Evolutionary conservation across 768 basidiomycete genomes (phyloP), one percentile per base, ranked within the genome.

Genomic region (Pholiota molesta): DNA sequence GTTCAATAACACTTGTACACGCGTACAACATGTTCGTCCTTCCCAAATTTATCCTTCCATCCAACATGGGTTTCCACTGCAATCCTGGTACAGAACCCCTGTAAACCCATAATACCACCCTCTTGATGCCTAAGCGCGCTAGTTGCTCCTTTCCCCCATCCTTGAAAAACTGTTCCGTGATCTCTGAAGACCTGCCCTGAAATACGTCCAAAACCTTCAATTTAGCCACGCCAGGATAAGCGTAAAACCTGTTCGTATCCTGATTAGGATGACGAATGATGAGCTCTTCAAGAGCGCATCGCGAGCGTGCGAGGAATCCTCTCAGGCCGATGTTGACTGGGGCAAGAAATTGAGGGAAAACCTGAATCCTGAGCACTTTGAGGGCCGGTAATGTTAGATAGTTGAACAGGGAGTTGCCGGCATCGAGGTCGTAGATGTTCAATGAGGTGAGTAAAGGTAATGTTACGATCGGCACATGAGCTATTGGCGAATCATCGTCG

Each of bases 241-340:
- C 69, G 74, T 9, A 75, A 75, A 62, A 74, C 72, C 2, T 66
- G 69, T 45, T 58, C 68, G 3, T 59, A 63, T 19, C 52, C 64
- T 13, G 66, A 62, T 19, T 3, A 3, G 40, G 40, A 42, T 42
- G 40, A 17, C 40, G 40, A 42, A 42, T 1, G n/a, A 19, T 17
- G 40, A 42, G 40, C 69, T 69, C 10, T 58, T 68, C 2, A 68
- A 66, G 1, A 59, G 73, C 3, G 75, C 33, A 35, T 13, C 11
- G 33, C 1, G 33, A 77, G 62, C 0, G 66, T 73, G 57, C 71
- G 74, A 4, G 74, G 73, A 33, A 71, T 73, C 16, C 71, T 73
- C 33, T 35, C 33, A 35, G 11, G 33, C 11, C 33, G 33, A 35
- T 9, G 7, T 35, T 35, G 33, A 35, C 11, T 3, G 7, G 51